A percentile compares a stretch with the other conserved stretches of the same genome.
Conservation (phyloP, 2,329 filamentous ascomycete species). For the Tolypocladium album region DNA sequence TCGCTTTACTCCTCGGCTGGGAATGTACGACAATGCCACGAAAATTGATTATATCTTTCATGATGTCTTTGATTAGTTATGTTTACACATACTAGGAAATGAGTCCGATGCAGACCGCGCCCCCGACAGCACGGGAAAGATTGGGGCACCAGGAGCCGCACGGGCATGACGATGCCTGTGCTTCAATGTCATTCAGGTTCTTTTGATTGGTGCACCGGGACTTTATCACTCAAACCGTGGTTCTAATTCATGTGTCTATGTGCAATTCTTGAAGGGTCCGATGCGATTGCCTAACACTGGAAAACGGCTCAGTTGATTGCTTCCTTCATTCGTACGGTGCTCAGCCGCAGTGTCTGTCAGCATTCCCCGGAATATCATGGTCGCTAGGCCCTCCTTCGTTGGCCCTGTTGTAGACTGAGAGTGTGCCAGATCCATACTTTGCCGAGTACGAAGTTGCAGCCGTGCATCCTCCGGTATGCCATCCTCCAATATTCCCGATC, state of each 20-base stretch:
- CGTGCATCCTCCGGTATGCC: slow-evolving; percentile 6
- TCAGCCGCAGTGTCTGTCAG: no score
- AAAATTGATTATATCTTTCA: no score
- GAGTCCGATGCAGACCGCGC: neutral
- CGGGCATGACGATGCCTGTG: neutral
- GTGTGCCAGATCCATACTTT: neutral
- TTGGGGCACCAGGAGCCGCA: neutral
- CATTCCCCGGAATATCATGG: no score
- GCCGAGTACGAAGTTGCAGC: neutral
- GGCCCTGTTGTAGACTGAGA: neutral
- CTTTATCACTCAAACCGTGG: neutral
- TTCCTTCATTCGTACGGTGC: neutral
- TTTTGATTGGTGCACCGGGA: neutral
- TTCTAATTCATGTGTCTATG: neutral
- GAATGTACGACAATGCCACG: no score
- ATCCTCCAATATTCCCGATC: slow-evolving; percentile 6
- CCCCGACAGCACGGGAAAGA: neutral
- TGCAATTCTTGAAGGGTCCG: no score
- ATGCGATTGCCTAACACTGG: neutral
- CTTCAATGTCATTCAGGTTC: neutral
- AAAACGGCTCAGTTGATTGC: neutral
- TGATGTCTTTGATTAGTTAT: no score
- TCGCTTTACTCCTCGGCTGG: no score
- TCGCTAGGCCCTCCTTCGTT: neutral
- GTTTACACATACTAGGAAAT: no score